Conservation (phyloP, 257 asterid genomes). For the Solanum clarkiae region DNA sequence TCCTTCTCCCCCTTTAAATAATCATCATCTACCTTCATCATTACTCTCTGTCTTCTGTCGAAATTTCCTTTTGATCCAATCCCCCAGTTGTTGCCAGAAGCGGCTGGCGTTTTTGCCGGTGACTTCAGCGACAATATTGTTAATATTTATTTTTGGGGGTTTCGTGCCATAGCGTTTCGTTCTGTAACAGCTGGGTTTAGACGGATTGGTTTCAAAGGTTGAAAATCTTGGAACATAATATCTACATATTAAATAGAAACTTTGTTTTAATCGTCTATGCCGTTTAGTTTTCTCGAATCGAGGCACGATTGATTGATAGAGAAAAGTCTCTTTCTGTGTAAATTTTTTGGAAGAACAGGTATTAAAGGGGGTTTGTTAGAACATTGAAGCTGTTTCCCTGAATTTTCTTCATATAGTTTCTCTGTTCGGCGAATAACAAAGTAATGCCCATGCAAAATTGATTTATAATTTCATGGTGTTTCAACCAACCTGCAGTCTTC, state of each 20-base stretch:
- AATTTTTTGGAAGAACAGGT: neutral
- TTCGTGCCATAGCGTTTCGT: neutral
- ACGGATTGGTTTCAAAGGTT: neutral
- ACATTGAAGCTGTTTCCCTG: neutral
- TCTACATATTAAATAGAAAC: neutral
- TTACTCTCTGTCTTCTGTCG: neutral
- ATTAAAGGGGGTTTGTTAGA: neutral
- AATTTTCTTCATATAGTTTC: neutral
- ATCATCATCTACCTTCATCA: neutral
- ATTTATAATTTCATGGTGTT: neutral
- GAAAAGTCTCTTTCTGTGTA: neutral
- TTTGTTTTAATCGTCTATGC: no score
- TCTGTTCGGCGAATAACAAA: neutral
- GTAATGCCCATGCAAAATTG: neutral
- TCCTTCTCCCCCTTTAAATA: neutral
- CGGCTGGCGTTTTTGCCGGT: neutral
- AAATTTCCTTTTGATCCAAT: slow-evolving; percentile 11
- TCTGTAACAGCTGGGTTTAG: slow-evolving; percentile 2
- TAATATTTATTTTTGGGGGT: neutral
- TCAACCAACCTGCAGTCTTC: neutral
- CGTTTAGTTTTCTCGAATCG: neutral
- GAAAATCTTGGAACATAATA: neutral
- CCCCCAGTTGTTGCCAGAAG: slow-evolving; percentile 17
- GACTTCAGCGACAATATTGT: neutral
- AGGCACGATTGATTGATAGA: neutral